These are phyloP conservation scores for Panellus pusillus DNA, from an alignment of 768 basidiomycete genomes.

Conservation along the genomic window DNA sequence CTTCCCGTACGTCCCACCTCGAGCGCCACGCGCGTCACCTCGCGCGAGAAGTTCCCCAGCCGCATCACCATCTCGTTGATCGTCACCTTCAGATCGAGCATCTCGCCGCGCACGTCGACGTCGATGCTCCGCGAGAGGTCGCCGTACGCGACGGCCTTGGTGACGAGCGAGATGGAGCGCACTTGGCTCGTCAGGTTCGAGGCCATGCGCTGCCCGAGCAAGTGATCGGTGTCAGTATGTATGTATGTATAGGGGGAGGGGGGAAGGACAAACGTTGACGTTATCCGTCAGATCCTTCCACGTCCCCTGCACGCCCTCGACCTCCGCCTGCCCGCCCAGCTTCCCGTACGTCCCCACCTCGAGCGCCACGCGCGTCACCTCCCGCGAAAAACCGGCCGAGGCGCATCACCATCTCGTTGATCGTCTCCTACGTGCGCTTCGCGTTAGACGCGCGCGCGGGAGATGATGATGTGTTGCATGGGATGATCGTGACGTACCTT, in stretches of 20 bases:
- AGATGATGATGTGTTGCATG: no score
- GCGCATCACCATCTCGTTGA: constrained; percentile 19
- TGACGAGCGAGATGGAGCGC: constrained; percentile 12
- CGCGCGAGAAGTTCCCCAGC: constrained; percentile 15
- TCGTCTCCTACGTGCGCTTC: constrained; percentile 45
- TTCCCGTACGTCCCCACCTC: constrained; percentile 21
- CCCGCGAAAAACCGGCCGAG: constrained; percentile 16
- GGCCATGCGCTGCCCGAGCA: constrained; percentile 44
- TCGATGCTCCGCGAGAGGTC: constrained; percentile 64
- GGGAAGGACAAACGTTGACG: constrained; percentile 36
- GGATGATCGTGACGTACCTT: constrained; percentile 30
- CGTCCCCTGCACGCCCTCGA: constrained; percentile 20
- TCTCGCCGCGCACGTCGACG: constrained; percentile 78
- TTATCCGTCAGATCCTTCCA: constrained; percentile 23
- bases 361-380: constrained; percentile 20
- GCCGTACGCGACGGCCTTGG: constrained; percentile 14
- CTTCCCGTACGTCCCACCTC: constrained; percentile 15
- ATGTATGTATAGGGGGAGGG: not conserved
- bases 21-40: constrained; percentile 17
- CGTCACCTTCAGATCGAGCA: constrained; percentile 75
- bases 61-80: constrained; percentile 45
- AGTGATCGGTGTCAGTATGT: constrained; percentile 13
- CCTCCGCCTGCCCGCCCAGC: constrained; percentile 19
- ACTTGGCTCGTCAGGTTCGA: constrained; percentile 30
- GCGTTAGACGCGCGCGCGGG: constrained; percentile 70